Conservation (phyloP, 164 flowering plant species). For the Aristolochia fimbriata region DNA sequence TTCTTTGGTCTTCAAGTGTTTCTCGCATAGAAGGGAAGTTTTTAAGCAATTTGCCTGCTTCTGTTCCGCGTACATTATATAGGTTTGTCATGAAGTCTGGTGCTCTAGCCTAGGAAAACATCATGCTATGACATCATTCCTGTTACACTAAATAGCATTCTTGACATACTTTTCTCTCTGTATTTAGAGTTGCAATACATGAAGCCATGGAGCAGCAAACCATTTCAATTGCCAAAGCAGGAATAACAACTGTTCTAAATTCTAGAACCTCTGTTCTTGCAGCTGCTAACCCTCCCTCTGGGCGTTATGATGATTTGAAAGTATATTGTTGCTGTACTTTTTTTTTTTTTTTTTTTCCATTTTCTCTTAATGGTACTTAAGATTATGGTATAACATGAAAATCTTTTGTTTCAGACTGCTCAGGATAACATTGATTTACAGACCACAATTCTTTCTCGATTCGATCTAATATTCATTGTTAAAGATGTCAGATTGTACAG, state of each 20-base stretch:
- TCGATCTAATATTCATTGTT: constrained; percentile 93
- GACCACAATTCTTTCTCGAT: constrained; percentile 97
- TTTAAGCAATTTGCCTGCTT: not conserved
- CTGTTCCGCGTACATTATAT: not conserved
- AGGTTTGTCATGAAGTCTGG: not conserved
- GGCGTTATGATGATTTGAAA: constrained; percentile 99
- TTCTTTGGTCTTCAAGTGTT: not conserved
- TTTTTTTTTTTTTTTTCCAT: not conserved
- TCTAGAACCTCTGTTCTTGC: constrained; percentile 99
- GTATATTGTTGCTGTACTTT: constrained; percentile 17
- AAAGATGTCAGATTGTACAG: constrained; percentile 82
- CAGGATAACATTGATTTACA: constrained; percentile 98
- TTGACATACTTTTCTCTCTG: not conserved
- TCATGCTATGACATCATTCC: not conserved
- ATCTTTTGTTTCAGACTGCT: constrained; percentile 53
- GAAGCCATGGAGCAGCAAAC: constrained; percentile 99
- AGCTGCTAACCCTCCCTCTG: constrained; percentile 99
- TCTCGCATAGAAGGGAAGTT: not conserved
- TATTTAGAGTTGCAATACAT: constrained; percentile 88
- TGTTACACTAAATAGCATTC: not conserved
- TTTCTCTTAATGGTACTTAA: not conserved
- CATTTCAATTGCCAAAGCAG: constrained; percentile 99
- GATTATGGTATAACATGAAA: not conserved
- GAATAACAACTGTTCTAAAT: constrained; percentile 97
- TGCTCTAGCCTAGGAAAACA: not conserved